phyloP scores from a whole-genome alignment of 2,329 filamentous ascomycete species.

The Ascochyta koolunga region DNA sequence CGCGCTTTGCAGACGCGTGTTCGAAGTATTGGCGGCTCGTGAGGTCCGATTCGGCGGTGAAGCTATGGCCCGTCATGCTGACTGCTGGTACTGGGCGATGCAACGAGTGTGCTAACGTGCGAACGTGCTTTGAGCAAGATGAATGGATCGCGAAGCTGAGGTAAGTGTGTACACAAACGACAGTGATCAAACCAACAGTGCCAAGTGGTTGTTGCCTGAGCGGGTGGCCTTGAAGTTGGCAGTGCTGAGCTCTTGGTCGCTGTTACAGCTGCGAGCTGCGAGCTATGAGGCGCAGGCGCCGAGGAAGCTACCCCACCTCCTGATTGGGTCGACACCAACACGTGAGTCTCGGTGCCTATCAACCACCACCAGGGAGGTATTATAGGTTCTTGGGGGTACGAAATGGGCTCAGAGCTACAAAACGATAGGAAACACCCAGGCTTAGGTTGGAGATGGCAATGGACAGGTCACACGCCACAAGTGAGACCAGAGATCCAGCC shows the following conservation, averaged over 20 bases:
- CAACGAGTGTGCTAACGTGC: background rate
- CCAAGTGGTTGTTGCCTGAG: constrained; percentile 6
- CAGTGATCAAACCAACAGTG: background rate
- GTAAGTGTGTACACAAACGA: background rate
- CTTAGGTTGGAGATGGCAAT: background rate
- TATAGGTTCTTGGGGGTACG: background rate
- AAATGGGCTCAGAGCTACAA: background rate
- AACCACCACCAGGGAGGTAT: background rate
- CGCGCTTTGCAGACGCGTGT: constrained; percentile 51
- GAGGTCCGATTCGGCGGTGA: constrained; percentile 42
- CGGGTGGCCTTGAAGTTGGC: constrained; percentile 15
- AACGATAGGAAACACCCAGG: background rate
- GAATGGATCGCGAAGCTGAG: background rate
- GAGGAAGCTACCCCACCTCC: constrained; percentile 10
- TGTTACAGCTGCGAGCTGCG: constrained; percentile 8
- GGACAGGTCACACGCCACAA: background rate
- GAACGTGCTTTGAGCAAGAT: background rate
- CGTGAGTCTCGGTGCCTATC: background rate
- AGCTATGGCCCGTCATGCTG: constrained; percentile 37
- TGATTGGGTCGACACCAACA: constrained; percentile 1
- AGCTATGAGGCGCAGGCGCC: constrained; percentile 11
- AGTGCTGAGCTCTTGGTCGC: constrained; percentile 11
- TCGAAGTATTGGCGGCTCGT: constrained; percentile 51
- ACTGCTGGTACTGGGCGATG: background rate
- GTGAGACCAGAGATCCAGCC: background rate